Conservation (phyloP, 2,329 filamentous ascomycete genomes). For the Endothia cerciana region DNA sequence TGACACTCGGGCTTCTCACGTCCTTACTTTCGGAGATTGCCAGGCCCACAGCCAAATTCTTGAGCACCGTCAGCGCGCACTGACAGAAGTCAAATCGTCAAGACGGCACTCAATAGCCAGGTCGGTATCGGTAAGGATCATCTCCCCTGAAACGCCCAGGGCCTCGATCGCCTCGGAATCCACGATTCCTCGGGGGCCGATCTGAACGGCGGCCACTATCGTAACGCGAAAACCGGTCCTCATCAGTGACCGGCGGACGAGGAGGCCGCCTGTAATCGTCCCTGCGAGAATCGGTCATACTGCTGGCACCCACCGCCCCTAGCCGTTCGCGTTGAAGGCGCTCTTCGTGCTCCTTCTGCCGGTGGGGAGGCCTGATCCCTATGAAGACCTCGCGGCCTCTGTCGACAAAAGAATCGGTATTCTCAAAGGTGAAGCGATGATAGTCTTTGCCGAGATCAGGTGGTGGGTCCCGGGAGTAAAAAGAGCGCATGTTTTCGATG, state of each 20-base stretch:
- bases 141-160: constrained; percentile 26
- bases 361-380: constrained; percentile 63
- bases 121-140: constrained; percentile 28
- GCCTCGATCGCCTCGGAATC: constrained; percentile 26
- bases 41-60: neutral
- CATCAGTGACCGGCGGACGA: constrained; percentile 21
- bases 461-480: constrained; percentile 39
- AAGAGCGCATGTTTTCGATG: constrained; percentile 58
- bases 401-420: constrained; percentile 68
- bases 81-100: neutral
- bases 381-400: constrained; percentile 72
- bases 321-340: constrained; percentile 27
- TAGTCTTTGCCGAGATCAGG: constrained; percentile 55
- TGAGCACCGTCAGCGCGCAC: neutral
- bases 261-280: constrained; percentile 20
- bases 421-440: constrained; percentile 75
- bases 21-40: neutral
- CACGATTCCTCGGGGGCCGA: constrained; percentile 25
- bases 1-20: neutral
- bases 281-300: constrained; percentile 20
- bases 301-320: constrained; percentile 17
- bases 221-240: constrained; percentile 24
- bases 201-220: constrained; percentile 22
- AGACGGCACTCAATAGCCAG: constrained; percentile 18
- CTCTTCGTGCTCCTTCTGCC: constrained; percentile 47